Base-by-base conservation (phyloP, 2,329 filamentous ascomycete genomes). In the Venturia pyrina region DNA sequence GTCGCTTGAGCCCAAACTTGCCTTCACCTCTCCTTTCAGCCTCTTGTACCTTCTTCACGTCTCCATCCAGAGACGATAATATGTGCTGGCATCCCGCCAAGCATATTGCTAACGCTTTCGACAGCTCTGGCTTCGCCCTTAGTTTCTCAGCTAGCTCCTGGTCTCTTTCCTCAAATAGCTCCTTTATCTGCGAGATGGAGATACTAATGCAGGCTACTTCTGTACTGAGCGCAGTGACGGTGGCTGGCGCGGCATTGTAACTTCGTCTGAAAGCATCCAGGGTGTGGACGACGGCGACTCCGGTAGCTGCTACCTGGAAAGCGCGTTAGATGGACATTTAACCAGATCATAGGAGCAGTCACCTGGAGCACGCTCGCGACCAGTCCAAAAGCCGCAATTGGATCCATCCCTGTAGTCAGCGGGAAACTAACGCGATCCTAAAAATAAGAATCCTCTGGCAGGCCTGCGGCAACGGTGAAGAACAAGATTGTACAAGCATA, bases 41-140 rank as follows among this genome's bases (percentile, higher is more conserved):
- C 21, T 61, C 32, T 61, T 21, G 28, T 61, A 61, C 40, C 34
- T 61, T 44, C 40, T 63, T 44, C 3, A 63, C n/a, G 13, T 63
- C 44, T 44, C 43, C 24, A 13, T 63, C 21, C 62, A 63, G 62
- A 37, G 32, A 63, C 15, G n/a, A 34, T 21, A 50, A 24, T 21
- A 63, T 44, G 62, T 34, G 40, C 11, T 50, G 46, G 44, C 62
- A 63, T 40, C 62, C 62, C n/a, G 62, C n/a, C 44, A 63, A 50
- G 32, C 37, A 41, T 37, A 40, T 15, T 11, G 37, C 41, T 15
- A 64, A 46, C 1, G 43, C 62, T 28, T 32, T 24, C 24, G 21
- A 48, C 3, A 56, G 32, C 46, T 64, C 43, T 21, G 46, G 41
- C 28, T 64, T 64, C 37, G 43, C 41, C n/a, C 28, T 15, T 21